A percentile compares a stretch with the other conserved stretches of the same genome.
These are phyloP conservation scores for Paracoccidioides lutzii DNA, from an alignment of 2,329 filamentous ascomycete genomes.

Conservation along the genomic window DNA sequence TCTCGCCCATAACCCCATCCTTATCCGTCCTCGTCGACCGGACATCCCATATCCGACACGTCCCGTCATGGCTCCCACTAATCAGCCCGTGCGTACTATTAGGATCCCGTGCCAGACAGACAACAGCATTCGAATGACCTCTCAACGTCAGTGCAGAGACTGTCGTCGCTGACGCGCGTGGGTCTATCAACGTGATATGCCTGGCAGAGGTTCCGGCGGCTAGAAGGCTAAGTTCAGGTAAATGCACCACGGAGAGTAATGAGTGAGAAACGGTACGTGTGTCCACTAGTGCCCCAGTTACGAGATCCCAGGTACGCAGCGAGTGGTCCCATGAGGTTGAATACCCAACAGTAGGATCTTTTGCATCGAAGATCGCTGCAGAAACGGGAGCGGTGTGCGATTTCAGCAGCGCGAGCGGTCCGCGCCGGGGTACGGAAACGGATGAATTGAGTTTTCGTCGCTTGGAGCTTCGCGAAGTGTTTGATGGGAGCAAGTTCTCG, in stretches of 20 bases:
- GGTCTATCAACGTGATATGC: slow-evolving; percentile 88
- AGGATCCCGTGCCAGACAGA: slow-evolving; percentile 46
- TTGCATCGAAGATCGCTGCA: slow-evolving; percentile 70
- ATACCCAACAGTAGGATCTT: slow-evolving; percentile 80
- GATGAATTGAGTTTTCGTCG: slow-evolving; percentile 58
- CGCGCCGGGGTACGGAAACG: slow-evolving; percentile 53
- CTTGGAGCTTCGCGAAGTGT: slow-evolving; percentile 53
- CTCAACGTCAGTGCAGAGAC: slow-evolving; percentile 82
- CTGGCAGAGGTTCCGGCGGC: slow-evolving; percentile 70
- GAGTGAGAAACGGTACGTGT: slow-evolving; percentile 73
- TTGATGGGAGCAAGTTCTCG: slow-evolving; percentile 53
- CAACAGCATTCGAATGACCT: slow-evolving; percentile 67
- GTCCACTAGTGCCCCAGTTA: slow-evolving; percentile 65
- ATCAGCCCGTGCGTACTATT: slow-evolving; percentile 71
- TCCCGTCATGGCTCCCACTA: slow-evolving; percentile 83
- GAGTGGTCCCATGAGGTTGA: slow-evolving; percentile 85
- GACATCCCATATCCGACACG: slow-evolving; percentile 87
- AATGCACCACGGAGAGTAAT: slow-evolving; percentile 62
- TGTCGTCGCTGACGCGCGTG: slow-evolving; percentile 60
- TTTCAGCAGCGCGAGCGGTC: slow-evolving; percentile 60
- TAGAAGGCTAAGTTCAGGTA: slow-evolving; percentile 52
- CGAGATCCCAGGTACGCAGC: slow-evolving; percentile 79
- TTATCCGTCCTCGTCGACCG: slow-evolving; percentile 50
- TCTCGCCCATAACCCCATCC: slow-evolving; percentile 52
- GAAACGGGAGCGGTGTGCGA: slow-evolving; percentile 64